These are phyloP conservation scores for Trichoderma orchidacearum DNA, from an alignment of 495 filamentous ascomycete species.

Conservation along the genomic window DNA sequence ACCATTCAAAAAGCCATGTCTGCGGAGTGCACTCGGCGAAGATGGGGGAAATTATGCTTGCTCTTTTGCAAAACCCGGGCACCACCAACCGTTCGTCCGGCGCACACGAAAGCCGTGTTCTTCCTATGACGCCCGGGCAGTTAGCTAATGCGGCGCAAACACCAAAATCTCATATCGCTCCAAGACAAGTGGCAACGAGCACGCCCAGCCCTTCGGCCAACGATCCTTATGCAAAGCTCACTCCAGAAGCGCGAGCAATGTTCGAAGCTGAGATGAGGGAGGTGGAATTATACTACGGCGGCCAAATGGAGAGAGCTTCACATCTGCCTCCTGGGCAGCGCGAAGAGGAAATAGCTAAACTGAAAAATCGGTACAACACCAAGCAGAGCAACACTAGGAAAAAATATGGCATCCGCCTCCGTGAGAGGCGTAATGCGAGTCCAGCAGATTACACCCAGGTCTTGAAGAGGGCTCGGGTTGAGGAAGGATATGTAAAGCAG, in stretches of 20 bases:
- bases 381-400: constrained; percentile 35
- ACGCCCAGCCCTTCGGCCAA: constrained; percentile 2
- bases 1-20: constrained; percentile 17
- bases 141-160: neutral
- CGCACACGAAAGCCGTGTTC: neutral
- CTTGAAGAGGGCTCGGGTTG: neutral
- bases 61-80: neutral
- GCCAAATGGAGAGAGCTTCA: constrained; percentile 13
- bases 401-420: constrained; percentile 33
- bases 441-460: neutral
- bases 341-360: constrained; percentile 15
- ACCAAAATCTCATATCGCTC: neutral
- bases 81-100: neutral
- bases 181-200: neutral
- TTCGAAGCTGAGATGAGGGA: constrained; percentile 23
- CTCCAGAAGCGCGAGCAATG: constrained; percentile 5
- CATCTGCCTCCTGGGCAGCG: constrained; percentile 14
- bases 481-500: neutral
- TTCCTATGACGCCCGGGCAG: neutral
- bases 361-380: constrained; percentile 31
- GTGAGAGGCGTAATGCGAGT: constrained; percentile 3
- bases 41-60: neutral
- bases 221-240: constrained; percentile 28
- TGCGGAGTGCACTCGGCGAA: constrained; percentile 13
- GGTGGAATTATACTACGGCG: constrained; percentile 11